Conservation (phyloP, 139 green algal species). For the Yamagishiella unicocca region DNA sequence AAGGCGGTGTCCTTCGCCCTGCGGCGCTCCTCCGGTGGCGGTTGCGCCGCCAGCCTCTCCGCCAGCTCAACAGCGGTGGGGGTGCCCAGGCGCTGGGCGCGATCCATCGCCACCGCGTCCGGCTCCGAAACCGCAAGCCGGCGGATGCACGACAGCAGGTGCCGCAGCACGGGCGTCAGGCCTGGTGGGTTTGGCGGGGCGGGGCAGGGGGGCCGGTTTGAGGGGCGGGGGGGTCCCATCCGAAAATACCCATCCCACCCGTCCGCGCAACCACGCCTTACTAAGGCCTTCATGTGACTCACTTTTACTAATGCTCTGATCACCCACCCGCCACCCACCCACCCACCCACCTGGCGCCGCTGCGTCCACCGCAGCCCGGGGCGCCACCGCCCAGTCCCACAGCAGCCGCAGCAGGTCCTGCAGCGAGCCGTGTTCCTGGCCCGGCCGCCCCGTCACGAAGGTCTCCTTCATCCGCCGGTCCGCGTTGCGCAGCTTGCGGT, state of each 20-base stretch:
- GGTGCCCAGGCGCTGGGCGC: not conserved
- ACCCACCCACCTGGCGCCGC: not conserved
- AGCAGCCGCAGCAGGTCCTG: conserved; percentile 47
- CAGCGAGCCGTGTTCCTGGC: not conserved
- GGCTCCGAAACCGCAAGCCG: not conserved
- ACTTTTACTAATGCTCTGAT: no score
- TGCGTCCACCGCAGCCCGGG: not conserved
- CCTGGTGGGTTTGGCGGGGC: not conserved
- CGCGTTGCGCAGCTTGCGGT: conserved; percentile 43
- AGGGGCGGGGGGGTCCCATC: not conserved
- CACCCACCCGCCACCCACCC: not conserved
- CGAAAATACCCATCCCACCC: not conserved
- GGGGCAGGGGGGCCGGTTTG: not conserved
- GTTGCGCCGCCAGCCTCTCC: not conserved
- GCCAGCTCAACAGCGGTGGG: conserved; percentile 9
- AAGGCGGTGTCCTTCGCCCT: not conserved
- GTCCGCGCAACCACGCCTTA: not conserved
- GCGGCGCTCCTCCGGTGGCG: not conserved
- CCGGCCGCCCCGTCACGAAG: not conserved
- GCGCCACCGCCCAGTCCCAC: conserved; percentile 37
- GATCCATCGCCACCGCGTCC: not conserved
- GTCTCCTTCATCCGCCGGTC: not conserved
- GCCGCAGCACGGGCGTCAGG: conserved; percentile 2
- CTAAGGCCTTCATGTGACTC: no score
- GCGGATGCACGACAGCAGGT: not conserved